Percentiles rank a stretch among this genome's conserved stretches.
phyloP scores from a whole-genome alignment of 176 grass and related monocot species.

The Avena insularis region DNA sequence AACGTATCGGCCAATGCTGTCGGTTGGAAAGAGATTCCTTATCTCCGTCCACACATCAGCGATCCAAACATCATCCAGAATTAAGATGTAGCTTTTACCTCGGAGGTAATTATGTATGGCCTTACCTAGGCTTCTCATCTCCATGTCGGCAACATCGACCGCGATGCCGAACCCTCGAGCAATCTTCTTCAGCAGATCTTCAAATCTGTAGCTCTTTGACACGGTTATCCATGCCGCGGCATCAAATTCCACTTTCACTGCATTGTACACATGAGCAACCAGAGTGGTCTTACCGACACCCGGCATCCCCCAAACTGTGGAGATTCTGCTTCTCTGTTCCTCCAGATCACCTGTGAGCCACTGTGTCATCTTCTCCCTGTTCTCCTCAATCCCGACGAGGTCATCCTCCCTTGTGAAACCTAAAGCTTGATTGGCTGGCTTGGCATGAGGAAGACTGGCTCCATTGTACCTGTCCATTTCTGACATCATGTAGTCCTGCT shows the following conservation, averaged over 20 bases:
- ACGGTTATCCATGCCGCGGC: neutral
- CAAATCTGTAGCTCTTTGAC: neutral
- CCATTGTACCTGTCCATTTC: too few relatives aligned
- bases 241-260: neutral
- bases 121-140: neutral
- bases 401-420: too few relatives aligned
- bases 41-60: neutral
- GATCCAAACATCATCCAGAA: constrained; percentile 27
- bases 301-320: constrained; percentile 12
- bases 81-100: constrained; percentile 16
- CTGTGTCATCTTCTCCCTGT: too few relatives aligned
- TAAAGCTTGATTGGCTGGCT: too few relatives aligned
- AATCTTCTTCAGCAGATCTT: neutral
- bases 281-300: constrained; percentile 29
- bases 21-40: neutral
- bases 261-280: neutral
- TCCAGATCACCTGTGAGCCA: too few relatives aligned
- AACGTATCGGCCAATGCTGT: neutral
- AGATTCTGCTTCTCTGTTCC: too few relatives aligned
- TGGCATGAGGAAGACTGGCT: too few relatives aligned
- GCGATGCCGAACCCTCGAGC: neutral
- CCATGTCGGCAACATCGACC: neutral
- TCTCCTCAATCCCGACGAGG: too few relatives aligned
- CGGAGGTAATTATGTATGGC: neutral
- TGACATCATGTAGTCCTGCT: too few relatives aligned